Evolutionary conservation across 371 early-diverging fungal species (phyloP).

Genomic region (Zancudomyces culisetae): DNA sequence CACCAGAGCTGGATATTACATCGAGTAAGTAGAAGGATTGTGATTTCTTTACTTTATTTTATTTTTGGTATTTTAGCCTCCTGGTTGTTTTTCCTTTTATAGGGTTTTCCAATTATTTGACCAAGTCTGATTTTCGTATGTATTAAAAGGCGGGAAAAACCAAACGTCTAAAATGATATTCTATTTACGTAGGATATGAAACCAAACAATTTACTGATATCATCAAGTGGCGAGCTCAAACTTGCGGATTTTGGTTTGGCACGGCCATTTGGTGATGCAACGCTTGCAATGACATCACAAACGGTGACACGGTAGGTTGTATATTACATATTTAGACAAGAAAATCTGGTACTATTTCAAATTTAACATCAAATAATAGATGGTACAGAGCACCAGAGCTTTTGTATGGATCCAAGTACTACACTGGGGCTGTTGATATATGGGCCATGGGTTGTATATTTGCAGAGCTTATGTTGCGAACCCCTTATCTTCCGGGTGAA

Average conservation of each 20-base stretch:
- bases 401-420: constrained; percentile 79
- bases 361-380: constrained; percentile 19
- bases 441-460: constrained; percentile 99
- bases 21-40: too few relatives aligned
- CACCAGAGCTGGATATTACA: constrained; percentile 90
- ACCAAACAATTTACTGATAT: constrained; percentile 97
- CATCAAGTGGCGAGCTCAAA: constrained; percentile 75
- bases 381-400: constrained; percentile 99
- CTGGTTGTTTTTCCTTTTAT: too few relatives aligned
- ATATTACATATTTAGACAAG: neutral
- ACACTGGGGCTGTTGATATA: constrained; percentile 84
- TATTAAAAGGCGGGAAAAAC: too few relatives aligned
- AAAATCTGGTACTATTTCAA: neutral
- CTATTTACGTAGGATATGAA: constrained; percentile 73
- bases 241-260: constrained; percentile 99
- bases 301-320: constrained; percentile 70
- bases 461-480: constrained; percentile 94
- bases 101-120: too few relatives aligned
- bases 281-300: constrained; percentile 63
- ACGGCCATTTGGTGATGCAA: constrained; percentile 74
- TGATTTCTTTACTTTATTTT: too few relatives aligned
- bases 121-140: too few relatives aligned
- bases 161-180: neutral
- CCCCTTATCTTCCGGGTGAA: constrained; percentile 88
- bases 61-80: too few relatives aligned